Conservation (phyloP, 2,329 filamentous ascomycete species). For the Xylaria sp. region DNA sequence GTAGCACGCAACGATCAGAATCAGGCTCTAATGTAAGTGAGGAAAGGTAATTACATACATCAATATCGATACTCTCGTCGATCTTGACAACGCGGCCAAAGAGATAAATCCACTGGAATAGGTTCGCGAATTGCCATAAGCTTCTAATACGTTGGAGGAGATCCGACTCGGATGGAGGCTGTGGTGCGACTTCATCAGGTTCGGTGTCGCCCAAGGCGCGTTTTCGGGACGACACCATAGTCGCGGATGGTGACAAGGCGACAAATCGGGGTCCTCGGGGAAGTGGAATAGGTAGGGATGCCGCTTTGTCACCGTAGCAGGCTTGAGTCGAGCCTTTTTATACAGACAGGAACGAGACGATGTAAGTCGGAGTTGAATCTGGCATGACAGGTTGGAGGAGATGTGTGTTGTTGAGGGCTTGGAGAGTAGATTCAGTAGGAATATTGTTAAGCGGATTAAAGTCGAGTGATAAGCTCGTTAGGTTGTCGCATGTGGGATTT, state of each 20-base stretch:
- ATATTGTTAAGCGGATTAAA: conserved; percentile 9
- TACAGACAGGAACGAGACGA: conserved; percentile 1
- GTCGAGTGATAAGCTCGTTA: conserved; percentile 16
- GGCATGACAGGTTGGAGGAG: conserved; percentile 25
- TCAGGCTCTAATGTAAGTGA: conserved; percentile 1
- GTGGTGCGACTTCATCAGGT: conserved; percentile 39
- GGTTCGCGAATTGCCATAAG: conserved; percentile 94
- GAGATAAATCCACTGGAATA: conserved; percentile 92
- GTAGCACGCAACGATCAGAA: conserved; percentile 11
- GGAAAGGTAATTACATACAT: conserved; percentile 66
- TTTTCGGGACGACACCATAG: conserved; percentile 61
- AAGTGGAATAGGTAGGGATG: conserved; percentile 7
- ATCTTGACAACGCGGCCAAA: conserved; percentile 93
- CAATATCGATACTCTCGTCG: conserved; percentile 86
- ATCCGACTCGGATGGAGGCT: conserved; percentile 47
- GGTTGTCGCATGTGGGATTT: conserved; percentile 38
- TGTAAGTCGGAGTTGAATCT: conserved; percentile 12
- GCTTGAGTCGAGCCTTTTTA: conserved; percentile 15
- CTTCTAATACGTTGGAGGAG: conserved; percentile 78
- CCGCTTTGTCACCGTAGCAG: neutral
- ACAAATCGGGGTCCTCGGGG: conserved; percentile 6
- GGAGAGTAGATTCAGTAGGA: neutral
- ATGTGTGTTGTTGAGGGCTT: conserved; percentile 1
- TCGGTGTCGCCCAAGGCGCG: conserved; percentile 59
- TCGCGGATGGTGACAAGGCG: conserved; percentile 27